Percentiles rank a stretch among this genome's conserved stretches.
Conservation (phyloP, 805 yeast genomes). For the Candida ovalis region DNA sequence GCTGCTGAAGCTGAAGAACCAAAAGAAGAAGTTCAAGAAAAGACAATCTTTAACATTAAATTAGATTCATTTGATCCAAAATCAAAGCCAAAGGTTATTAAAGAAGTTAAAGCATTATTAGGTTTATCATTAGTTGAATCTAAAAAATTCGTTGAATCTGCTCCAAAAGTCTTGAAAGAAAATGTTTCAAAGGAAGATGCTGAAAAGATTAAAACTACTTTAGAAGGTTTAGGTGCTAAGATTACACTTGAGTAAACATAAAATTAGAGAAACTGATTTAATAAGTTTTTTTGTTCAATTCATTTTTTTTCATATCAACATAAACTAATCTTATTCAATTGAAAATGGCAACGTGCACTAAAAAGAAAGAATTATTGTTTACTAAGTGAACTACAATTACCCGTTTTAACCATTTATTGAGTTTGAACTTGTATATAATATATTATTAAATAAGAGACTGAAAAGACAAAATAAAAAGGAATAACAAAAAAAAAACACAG, state of each 20-base stretch:
- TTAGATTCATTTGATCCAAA: slow-evolving; percentile 92
- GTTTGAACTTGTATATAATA: not conserved
- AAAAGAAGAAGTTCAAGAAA: slow-evolving; percentile 80
- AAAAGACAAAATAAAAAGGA: too few relatives aligned
- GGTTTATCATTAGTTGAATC: slow-evolving; percentile 95
- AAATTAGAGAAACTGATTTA: not conserved
- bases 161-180: slow-evolving; percentile 95
- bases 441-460: too few relatives aligned
- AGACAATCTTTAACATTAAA: slow-evolving; percentile 88
- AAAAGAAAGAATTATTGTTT: not conserved
- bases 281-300: not conserved
- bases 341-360: not conserved
- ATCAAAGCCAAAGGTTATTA: slow-evolving; percentile 94
- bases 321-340: not conserved
- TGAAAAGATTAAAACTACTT: slow-evolving; percentile 87
- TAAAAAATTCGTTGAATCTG: slow-evolving; percentile 95
- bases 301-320: not conserved
- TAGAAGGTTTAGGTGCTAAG: slow-evolving; percentile 96
- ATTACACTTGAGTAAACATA: slow-evolving; percentile 70
- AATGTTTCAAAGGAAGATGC: slow-evolving; percentile 96
- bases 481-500: too few relatives aligned
- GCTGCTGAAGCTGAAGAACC: slow-evolving; percentile 71
- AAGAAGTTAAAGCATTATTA: slow-evolving; percentile 89
- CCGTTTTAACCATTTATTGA: not conserved
- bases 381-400: too few relatives aligned